Percentiles rank a stretch among this genome's conserved stretches.
Evolutionary conservation across 257 asterid genomes (phyloP).

Genomic region (Gardenia jasminoides): DNA sequence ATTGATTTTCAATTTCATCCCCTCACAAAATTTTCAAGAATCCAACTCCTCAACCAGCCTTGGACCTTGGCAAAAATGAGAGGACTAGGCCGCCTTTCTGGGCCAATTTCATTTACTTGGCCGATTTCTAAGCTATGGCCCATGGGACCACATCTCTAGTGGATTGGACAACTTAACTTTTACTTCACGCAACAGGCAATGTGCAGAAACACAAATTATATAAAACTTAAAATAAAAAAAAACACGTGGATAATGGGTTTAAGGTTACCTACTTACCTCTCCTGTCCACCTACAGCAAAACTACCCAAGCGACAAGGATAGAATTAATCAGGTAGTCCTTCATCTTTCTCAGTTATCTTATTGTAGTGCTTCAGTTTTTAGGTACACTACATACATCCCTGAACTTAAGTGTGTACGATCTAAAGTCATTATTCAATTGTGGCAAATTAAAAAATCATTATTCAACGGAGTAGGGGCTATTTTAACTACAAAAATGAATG

Average conservation of each 20-base stretch:
- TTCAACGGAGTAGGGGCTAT: no score
- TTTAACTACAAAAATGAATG: no score
- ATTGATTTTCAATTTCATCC: neutral
- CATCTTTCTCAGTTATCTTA: neutral
- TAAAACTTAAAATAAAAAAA: neutral
- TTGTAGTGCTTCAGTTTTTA: neutral
- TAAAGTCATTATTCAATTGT: no score
- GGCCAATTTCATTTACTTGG: neutral
- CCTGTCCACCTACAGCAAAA: neutral
- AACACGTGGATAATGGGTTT: neutral
- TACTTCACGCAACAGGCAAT: neutral
- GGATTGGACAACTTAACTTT: no score
- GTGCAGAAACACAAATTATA: no score
- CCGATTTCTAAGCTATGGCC: neutral
- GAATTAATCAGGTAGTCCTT: neutral
- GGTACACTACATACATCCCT: no score
- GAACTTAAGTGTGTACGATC: neutral
- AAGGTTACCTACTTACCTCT: no score
- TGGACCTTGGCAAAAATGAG: neutral
- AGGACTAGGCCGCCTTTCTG: neutral
- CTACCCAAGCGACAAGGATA: neutral
- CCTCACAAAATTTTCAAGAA: neutral
- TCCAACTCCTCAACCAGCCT: neutral
- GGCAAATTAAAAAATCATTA: no score
- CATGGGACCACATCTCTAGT: neutral